Evolutionary conservation across 1,284 basidiomycete species (phyloP), one percentile per base, ranked within the genome.

Genomic region (Tremellales sp.): DNA sequence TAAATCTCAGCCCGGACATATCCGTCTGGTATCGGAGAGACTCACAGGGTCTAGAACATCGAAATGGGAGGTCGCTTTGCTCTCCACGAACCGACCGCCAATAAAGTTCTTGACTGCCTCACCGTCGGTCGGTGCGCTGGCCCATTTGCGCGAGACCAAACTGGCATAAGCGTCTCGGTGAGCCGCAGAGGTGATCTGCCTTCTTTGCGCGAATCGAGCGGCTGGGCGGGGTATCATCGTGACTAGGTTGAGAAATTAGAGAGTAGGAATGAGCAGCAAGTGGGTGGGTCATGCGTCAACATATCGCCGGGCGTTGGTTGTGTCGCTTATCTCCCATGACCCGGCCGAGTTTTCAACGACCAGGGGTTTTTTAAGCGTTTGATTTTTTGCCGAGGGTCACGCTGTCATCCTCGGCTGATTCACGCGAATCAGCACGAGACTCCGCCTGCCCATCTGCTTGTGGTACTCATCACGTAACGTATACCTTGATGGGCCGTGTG

Each of bases 21-120:
- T 21, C 15, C 46, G 23, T 7, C 27, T 40, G 7, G 17, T 15
- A 33, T n/a, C 27, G 10, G 6, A 12, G 19, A 3, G 12, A 53
- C 60, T 54, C 57, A 89, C 87, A 13, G 89, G 89, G 73, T 93
- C 90, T 48, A 83, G 77, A 2, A 92, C 81, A 48, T 91, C 86
- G 53, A 86, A 81, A 84, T 85, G 90, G 46, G 83, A 76, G 1
- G 77, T 73, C 3, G 86, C 72, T 61, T 81, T 82, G 72, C 87
- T 89, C 61, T 89, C 50, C 8, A 31, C 39, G 35, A 54, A 54
- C n/a, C 48, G 26, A n/a, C 53, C 53, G 1, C 40, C 44, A 39
- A 54, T 54, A 37, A 54, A 54, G 43, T 54, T 54, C 53, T 51
- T 54, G 35, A 43, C 45, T 13, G 49, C 45, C 3, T 26, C 37